Evolutionary conservation across 345 rosid genomes (phyloP).

Genomic region (Moricandia arvensis): DNA sequence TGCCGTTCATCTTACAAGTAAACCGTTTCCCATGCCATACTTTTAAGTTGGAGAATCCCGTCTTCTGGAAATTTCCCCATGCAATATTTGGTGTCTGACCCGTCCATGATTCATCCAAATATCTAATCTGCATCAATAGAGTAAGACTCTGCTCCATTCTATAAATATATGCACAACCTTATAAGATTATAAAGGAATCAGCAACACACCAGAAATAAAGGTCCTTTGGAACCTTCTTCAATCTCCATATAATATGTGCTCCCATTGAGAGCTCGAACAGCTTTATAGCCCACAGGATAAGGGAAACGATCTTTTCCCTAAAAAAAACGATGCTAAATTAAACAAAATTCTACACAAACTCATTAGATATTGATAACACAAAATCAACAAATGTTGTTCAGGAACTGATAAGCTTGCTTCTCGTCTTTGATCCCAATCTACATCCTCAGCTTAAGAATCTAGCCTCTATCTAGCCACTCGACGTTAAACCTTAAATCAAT

Average conservation of each 20-base stretch:
- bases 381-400: conserved; percentile 1
- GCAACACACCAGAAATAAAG: conserved; percentile 61
- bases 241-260: conserved; percentile 62
- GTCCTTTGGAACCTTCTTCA: conserved; percentile 79
- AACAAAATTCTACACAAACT: not conserved
- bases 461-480: not conserved
- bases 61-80: conserved; percentile 85
- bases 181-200: not conserved
- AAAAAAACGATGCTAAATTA: not conserved
- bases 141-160: conserved; percentile 6
- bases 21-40: conserved; percentile 79
- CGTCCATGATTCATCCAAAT: conserved; percentile 58
- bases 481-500: not conserved
- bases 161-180: not conserved
- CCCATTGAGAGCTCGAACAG: conserved; percentile 63
- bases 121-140: conserved; percentile 54
- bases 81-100: conserved; percentile 82
- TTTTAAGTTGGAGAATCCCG: conserved; percentile 46
- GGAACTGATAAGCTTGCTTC: not conserved
- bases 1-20: conserved; percentile 69
- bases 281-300: conserved; percentile 84
- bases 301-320: conserved; percentile 95
- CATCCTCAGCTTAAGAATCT: not conserved
- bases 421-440: not conserved
- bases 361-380: not conserved